phyloP scores from a whole-genome alignment of 1,284 basidiomycete genomes.

The Malassezia furfur region DNA sequence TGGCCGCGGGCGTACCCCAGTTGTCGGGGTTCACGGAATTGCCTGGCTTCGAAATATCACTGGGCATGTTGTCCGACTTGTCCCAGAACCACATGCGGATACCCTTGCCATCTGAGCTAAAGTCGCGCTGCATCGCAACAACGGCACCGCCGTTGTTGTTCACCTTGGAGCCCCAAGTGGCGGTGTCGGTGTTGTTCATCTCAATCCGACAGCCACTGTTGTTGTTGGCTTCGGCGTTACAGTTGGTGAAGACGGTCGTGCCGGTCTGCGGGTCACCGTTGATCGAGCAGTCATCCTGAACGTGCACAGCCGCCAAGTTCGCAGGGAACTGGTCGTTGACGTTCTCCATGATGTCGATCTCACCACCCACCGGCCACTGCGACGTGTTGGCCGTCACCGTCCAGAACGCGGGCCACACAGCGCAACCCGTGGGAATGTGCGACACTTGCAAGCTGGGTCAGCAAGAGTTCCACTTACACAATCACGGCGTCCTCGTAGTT shows the following conservation, averaged over 20 bases:
- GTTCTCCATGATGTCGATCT: slow-evolving; percentile 46
- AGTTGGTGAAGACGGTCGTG: slow-evolving; percentile 26
- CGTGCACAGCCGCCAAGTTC: slow-evolving; percentile 34
- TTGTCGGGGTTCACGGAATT: slow-evolving; percentile 22
- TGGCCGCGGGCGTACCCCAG: slow-evolving; percentile 34
- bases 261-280: slow-evolving; percentile 17
- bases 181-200: slow-evolving; percentile 29
- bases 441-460: slow-evolving; percentile 28
- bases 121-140: slow-evolving; percentile 41
- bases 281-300: slow-evolving; percentile 25
- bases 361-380: slow-evolving; percentile 39
- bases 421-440: slow-evolving; percentile 38
- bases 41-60: slow-evolving; percentile 24
- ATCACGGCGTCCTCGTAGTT: slow-evolving; percentile 38
- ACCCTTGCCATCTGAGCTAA: slow-evolving; percentile 35
- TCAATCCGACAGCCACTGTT: slow-evolving; percentile 36
- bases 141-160: slow-evolving; percentile 37
- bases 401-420: slow-evolving; percentile 47
- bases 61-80: slow-evolving; percentile 19
- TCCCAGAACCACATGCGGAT: slow-evolving; percentile 43
- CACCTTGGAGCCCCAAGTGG: slow-evolving; percentile 30
- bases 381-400: slow-evolving; percentile 31
- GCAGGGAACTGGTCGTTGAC: slow-evolving; percentile 35
- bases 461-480: slow-evolving; percentile 19
- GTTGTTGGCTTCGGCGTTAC: slow-evolving; percentile 23